Conservation (phyloP, 345 rosid species). For the Linum tenue region DNA sequence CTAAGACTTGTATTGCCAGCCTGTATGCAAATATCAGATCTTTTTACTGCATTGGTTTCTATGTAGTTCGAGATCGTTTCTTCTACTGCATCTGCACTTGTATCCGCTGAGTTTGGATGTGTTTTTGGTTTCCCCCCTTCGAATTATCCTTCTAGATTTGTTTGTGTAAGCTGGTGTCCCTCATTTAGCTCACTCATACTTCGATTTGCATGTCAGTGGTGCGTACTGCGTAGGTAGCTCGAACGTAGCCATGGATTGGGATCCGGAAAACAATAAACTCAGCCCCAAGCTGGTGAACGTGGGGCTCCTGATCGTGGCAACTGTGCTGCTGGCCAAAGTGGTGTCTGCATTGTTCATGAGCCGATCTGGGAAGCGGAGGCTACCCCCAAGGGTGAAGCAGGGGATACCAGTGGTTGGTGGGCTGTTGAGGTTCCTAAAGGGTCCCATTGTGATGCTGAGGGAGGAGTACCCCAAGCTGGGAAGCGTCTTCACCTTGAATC, state of each 20-base stretch:
- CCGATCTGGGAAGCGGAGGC: constrained; percentile 43
- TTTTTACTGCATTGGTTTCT: too few species aligned
- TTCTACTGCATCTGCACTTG: too few species aligned
- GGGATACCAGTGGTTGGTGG: constrained; percentile 69
- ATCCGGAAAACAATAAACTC: constrained; percentile 6
- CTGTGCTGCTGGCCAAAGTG: constrained; percentile 64
- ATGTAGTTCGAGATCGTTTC: too few species aligned
- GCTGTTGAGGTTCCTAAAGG: constrained; percentile 61
- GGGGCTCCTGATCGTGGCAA: constrained; percentile 53
- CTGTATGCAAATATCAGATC: too few species aligned
- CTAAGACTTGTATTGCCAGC: too few species aligned
- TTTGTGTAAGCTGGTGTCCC: too few species aligned
- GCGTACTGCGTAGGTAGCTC: too few species aligned
- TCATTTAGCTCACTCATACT: too few species aligned
- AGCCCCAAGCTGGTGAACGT: constrained; percentile 40
- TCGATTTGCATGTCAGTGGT: too few species aligned
- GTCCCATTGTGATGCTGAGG: constrained; percentile 73
- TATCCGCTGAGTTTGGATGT: too few species aligned
- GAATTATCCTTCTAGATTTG: too few species aligned
- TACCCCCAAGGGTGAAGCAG: constrained; percentile 55
- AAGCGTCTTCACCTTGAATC: constrained; percentile 71
- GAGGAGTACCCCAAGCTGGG: constrained; percentile 86
- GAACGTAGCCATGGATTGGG: constrained; percentile 29
- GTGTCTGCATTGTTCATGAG: constrained; percentile 47
- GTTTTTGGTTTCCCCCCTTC: too few species aligned